These are phyloP conservation scores for Tetradesmus obliquus DNA, from an alignment of 139 green algal genomes.

Conservation along the genomic window DNA sequence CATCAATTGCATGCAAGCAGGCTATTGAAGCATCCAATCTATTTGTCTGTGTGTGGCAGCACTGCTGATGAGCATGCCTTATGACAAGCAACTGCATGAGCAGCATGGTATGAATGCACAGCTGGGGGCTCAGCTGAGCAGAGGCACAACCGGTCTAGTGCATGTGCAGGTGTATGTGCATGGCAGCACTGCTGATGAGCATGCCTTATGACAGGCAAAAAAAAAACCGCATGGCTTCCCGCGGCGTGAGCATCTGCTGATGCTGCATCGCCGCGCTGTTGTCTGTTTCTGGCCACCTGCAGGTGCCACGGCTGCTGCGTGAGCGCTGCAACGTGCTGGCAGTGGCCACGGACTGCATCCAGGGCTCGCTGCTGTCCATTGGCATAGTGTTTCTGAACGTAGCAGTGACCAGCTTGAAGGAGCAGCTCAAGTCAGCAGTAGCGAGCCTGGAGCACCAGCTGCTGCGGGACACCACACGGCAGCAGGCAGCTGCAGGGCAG, in stretches of 20 bases:
- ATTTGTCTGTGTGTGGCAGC: too few species aligned
- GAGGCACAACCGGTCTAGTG: too few species aligned
- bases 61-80: too few species aligned
- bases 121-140: too few species aligned
- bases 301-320: slow-evolving; percentile 35
- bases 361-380: slow-evolving; percentile 44
- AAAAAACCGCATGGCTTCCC: not conserved
- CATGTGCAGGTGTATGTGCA: too few species aligned
- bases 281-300: not conserved
- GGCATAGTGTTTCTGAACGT: slow-evolving; percentile 51
- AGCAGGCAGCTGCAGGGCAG: not conserved
- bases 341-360: slow-evolving; percentile 68
- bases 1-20: too few species aligned
- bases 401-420: slow-evolving; percentile 42
- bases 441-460: slow-evolving; percentile 55
- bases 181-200: too few species aligned
- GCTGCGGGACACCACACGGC: slow-evolving; percentile 2
- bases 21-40: too few species aligned
- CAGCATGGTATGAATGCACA: too few species aligned
- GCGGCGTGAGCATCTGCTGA: not conserved
- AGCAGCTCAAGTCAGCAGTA: slow-evolving; percentile 59
- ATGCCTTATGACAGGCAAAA: too few species aligned
- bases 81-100: too few species aligned
- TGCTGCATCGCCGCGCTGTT: not conserved
- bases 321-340: slow-evolving; percentile 41